Conservation (phyloP, 768 basidiomycete species). For the Hygrophorus pudorinus region DNA sequence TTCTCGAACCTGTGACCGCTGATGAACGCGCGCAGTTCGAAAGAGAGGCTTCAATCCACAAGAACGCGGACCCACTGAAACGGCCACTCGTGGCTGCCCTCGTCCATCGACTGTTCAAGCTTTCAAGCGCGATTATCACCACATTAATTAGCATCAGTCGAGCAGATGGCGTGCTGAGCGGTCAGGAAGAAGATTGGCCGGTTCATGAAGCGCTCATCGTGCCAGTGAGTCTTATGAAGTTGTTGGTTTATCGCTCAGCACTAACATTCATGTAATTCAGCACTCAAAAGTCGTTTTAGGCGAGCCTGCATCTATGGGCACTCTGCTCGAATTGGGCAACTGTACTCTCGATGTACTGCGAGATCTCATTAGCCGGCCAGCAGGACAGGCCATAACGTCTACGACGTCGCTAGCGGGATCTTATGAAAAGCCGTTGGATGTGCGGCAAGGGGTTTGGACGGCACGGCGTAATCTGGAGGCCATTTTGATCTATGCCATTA, state of each 20-base stretch:
- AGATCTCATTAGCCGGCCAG: slow-evolving; percentile 52
- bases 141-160: slow-evolving; percentile 63
- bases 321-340: slow-evolving; percentile 77
- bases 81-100: slow-evolving; percentile 66
- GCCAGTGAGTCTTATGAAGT: slow-evolving; percentile 42
- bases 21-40: slow-evolving; percentile 68
- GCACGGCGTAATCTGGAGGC: slow-evolving; percentile 58
- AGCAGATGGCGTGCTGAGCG: slow-evolving; percentile 57
- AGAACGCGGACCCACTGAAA: slow-evolving; percentile 51
- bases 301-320: slow-evolving; percentile 79
- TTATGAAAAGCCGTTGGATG: slow-evolving; percentile 31
- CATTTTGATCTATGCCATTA: slow-evolving; percentile 58
- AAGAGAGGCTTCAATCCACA: slow-evolving; percentile 36
- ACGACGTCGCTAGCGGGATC: slow-evolving; percentile 19
- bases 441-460: slow-evolving; percentile 46
- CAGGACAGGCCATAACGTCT: slow-evolving; percentile 41
- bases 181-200: slow-evolving; percentile 65
- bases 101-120: slow-evolving; percentile 58
- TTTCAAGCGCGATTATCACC: slow-evolving; percentile 60
- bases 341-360: slow-evolving; percentile 66
- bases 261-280: slow-evolving; percentile 27
- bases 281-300: slow-evolving; percentile 78
- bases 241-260: not conserved
- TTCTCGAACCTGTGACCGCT: slow-evolving; percentile 68
- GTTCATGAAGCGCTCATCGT: slow-evolving; percentile 56